Base-by-base conservation (phyloP, 331 rosid genomes). In the Acacia pycnantha region DNA sequence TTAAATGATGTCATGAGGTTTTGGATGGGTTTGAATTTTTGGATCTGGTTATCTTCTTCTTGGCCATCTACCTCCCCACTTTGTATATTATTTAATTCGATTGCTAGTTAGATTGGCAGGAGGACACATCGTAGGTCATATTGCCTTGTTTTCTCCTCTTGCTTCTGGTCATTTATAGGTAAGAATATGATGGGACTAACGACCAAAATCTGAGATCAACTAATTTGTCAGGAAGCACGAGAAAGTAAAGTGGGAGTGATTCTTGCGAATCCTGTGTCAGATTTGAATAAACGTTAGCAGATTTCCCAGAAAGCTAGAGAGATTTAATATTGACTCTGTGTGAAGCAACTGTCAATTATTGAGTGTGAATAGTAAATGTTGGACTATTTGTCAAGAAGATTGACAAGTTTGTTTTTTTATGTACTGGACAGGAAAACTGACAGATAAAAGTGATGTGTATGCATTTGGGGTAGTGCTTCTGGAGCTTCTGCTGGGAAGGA, bases 391-490 rank as follows among this genome's bases (percentile, higher is more conserved):
- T 73, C 18, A 50, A 80, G 56, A 76, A 41, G 75, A 46, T 6
- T 67, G 59, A 62, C 66, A 59, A 44, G 76, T 4, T 77, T 35
- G 53, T 6, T 56, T 11, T 22, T 22, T n/a, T 9, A 4, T 14
- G 65, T n/a, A 67, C 77, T 82, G 68, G 40, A 47, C 88, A 93
- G 99, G 98, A 19, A 95, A 95, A 77, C 88, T 96, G 88, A 91
- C 95, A 0, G 98, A 92, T 74, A 92, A 96, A 88, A 96, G 99
- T 79, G 98, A 96, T 81, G 98, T 93, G 0, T 96, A 94, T 76
- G 98, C 92, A 4, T 96, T 91, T 54, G 98, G 98, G 33, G 89
- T 95, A 22, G 98, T 96, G 58, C 97, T 96, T 47, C 78, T 96
- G 66, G 99, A 96, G 89, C 97, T 96, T 35, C 88, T 93, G 9